Conservation (phyloP, 768 basidiomycete species). For the Holtermannia corniformis region DNA sequence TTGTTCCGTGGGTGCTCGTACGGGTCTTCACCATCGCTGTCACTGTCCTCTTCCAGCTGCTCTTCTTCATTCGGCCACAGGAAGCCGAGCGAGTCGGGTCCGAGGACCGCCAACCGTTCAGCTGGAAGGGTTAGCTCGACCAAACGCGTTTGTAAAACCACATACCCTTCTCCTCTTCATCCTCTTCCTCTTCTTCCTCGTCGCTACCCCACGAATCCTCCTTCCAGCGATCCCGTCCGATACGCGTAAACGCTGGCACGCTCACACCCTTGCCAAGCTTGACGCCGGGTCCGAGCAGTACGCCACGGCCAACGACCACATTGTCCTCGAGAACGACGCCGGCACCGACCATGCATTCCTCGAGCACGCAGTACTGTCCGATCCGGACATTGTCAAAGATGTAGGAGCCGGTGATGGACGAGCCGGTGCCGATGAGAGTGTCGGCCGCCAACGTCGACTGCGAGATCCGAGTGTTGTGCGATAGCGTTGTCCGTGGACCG, state of each 20-base stretch:
- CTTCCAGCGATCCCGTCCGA: conserved; percentile 50
- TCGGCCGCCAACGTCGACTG: conserved; percentile 70
- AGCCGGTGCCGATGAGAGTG: conserved; percentile 62
- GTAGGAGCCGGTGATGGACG: conserved; percentile 64
- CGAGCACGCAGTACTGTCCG: conserved; percentile 47
- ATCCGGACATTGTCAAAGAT: conserved; percentile 64
- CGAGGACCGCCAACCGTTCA: conserved; percentile 45
- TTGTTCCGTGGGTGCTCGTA: conserved; percentile 40
- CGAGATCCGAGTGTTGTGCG: conserved; percentile 56
- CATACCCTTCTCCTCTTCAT: conserved; percentile 31
- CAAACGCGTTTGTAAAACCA: conserved; percentile 47
- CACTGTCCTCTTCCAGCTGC: conserved; percentile 27
- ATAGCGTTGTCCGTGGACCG: conserved; percentile 63
- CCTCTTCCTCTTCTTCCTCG: conserved; percentile 43
- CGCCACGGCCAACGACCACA: conserved; percentile 61
- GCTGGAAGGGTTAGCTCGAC: not conserved
- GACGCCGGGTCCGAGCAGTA: conserved; percentile 72
- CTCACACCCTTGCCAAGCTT: conserved; percentile 62
- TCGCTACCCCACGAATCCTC: conserved; percentile 36
- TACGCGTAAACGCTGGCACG: conserved; percentile 59
- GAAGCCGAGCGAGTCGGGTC: conserved; percentile 63
- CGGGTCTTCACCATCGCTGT: conserved; percentile 48
- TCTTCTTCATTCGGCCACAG: conserved; percentile 58
- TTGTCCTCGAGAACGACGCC: conserved; percentile 62
- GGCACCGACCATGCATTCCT: conserved; percentile 70